Evolutionary conservation across 768 basidiomycete genomes (phyloP).

Genomic region (Tephrocybe sp.): DNA sequence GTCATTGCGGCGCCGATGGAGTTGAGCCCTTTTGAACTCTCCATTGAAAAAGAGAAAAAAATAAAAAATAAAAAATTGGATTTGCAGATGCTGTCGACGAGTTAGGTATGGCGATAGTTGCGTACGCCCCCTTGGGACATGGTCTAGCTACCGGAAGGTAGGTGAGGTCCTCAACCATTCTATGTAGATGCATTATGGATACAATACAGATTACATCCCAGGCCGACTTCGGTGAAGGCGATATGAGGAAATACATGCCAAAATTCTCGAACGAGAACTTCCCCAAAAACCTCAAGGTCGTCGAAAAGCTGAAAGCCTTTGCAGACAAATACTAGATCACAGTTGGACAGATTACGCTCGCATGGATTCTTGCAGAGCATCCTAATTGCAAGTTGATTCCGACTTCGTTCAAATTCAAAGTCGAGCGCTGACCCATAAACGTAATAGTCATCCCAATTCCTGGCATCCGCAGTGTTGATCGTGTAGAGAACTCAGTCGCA

Average conservation of each 20-base stretch:
- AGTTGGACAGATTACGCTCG: constrained; percentile 39
- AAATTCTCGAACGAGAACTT: constrained; percentile 38
- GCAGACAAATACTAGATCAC: constrained; percentile 35
- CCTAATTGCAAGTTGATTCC: constrained; percentile 12
- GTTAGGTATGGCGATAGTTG: constrained; percentile 41
- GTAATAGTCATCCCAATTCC: constrained; percentile 25
- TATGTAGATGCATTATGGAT: constrained; percentile 9
- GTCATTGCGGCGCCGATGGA: constrained; percentile 40
- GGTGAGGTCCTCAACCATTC: constrained; percentile 12
- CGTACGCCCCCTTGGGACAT: constrained; percentile 47
- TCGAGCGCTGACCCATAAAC: neutral
- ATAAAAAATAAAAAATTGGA: no score
- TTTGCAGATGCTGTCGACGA: constrained; percentile 38
- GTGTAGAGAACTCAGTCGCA: constrained; percentile 17
- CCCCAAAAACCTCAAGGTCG: constrained; percentile 35
- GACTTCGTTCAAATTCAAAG: neutral
- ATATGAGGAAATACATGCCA: neutral
- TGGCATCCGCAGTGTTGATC: constrained; percentile 14
- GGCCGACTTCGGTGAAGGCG: constrained; percentile 4
- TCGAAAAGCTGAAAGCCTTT: constrained; percentile 28
- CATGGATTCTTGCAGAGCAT: constrained; percentile 39
- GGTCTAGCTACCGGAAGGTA: constrained; percentile 47
- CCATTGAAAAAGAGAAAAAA: constrained; percentile 43
- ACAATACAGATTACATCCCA: constrained; percentile 4
- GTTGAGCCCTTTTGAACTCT: constrained; percentile 40